Evolutionary conservation across 768 basidiomycete species (phyloP), one percentile per base, ranked within the genome.

Genomic region (Phaffia tasmanica): DNA sequence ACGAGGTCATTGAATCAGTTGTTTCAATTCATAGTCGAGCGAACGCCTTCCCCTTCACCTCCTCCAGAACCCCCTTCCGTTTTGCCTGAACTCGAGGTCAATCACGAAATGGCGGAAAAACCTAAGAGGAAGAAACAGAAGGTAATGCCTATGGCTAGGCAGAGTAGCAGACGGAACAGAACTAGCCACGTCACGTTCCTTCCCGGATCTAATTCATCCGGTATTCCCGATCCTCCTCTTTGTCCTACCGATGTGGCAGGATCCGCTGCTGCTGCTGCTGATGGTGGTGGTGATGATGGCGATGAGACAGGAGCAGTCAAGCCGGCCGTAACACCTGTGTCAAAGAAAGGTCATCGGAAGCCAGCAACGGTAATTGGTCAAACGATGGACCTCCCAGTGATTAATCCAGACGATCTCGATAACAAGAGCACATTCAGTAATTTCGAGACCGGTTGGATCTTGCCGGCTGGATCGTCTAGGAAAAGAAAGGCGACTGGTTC

Each of bases 381-480:
- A 23, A 64, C 50, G 8, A 53, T 56, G 15, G 57, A 58, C 23
- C 50, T 50, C 51, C 18, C 54, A 47, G 59, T 65, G 4, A 56
- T 32, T 16, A 50, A 64, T 63, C 85, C 89, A 2, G 81, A 84
- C n/a, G 79, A 84, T 51, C 83, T 93, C 42, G 86, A 86, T 73
- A 81, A 82, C 53, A 81, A 83, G 63, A 82, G 82, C 53, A 85
- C 85, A 23, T 95, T 94, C 79, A 82, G 79, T 73, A 76, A 85
- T 77, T 94, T 94, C 77, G 86, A 95, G 67, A 79, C 80, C 27
- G 91, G 91, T 0, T 93, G 89, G 90, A 88, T 94, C 9, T 77
- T 93, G 18, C 87, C 89, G 27, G 79, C 83, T 2, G 87, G 86
- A 46, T 82, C 84, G 61, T 82, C 83, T 70, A 81, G 90, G 42